Evolutionary conservation across 2,329 filamentous ascomycete species (phyloP), one percentile per base, ranked within the genome.

Genomic region (Allantophomopsis lycopodina): DNA sequence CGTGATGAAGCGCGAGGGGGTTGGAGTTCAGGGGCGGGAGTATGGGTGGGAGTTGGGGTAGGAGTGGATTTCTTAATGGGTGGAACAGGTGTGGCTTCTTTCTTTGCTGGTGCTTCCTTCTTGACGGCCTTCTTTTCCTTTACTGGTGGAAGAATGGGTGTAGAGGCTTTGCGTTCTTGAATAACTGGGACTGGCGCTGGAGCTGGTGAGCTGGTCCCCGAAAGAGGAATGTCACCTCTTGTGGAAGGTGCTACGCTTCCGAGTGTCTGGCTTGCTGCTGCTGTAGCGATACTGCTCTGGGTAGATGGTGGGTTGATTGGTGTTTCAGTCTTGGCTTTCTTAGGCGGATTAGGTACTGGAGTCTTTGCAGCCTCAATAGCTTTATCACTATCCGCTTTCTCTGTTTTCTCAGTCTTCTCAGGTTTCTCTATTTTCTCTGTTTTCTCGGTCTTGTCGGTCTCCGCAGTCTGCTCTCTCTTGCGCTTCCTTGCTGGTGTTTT

Each of bases 261-360:
- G 8, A 28, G 23, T 28, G 23, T 28, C 11, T 28, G 23, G 11
- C 8, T 28, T 8, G 23, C 23, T 28, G 23, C 23, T 28, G 16
- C 16, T 15, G 32, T 34, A 6, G 32, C 32, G 32, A 17, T 34
- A 17, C 32, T 34, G 12, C 32, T 32, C 16, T 20, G n/a, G 11
- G 37, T 49, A 48, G 45, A 56, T 47, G 62, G 61, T 33, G 64
- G 64, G 37, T 66, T 69, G 21, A 74, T 62, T 10, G 71, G 71
- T 12, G 71, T 75, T 53, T 75, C 71, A 17, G 66, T 73, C 54
- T 74, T 75, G 45, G 60, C 66, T 28, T 69, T 65, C 51, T 75
- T 75, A 18, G 58, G 23, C 10, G 23, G 23, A 28, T 28, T 42
- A 41, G 59, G 61, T 21, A 65, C 66, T n/a, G 52, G 23, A 17